Evolutionary conservation across 2,329 filamentous ascomycete species (phyloP).

Genomic region (Beauveria medogensis): DNA sequence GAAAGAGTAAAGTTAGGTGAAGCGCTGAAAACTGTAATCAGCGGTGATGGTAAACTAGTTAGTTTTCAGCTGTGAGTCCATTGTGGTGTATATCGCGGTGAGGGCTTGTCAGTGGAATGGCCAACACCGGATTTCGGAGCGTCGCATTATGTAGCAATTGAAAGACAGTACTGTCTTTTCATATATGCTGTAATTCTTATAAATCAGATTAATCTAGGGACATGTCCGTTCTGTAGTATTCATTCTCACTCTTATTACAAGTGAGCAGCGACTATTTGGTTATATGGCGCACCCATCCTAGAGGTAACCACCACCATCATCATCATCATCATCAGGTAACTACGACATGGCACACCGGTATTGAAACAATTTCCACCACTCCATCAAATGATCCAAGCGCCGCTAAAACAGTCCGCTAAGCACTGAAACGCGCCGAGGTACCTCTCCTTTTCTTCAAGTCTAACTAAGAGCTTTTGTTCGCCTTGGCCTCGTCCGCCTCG

Average conservation of each 20-base stretch:
- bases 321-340: too few species aligned
- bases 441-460: background rate
- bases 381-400: background rate
- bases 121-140: background rate
- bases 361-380: background rate
- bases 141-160: background rate
- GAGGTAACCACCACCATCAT: background rate
- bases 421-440: too few species aligned
- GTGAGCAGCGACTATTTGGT: background rate
- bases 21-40: background rate
- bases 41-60: too few species aligned
- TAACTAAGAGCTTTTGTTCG: background rate
- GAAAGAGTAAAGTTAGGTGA: background rate
- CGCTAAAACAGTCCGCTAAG: background rate
- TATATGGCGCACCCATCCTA: background rate
- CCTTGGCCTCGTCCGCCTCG: slow-evolving; percentile 3
- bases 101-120: too few species aligned
- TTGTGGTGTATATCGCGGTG: too few species aligned
- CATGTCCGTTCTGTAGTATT: background rate
- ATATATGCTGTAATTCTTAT: background rate
- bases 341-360: background rate
- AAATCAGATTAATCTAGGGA: background rate
- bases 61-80: too few species aligned
- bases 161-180: background rate
- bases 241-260: background rate